These are phyloP conservation scores for Lentinula novae-zelandiae DNA, from an alignment of 1,284 basidiomycete species.

Conservation along the genomic window DNA sequence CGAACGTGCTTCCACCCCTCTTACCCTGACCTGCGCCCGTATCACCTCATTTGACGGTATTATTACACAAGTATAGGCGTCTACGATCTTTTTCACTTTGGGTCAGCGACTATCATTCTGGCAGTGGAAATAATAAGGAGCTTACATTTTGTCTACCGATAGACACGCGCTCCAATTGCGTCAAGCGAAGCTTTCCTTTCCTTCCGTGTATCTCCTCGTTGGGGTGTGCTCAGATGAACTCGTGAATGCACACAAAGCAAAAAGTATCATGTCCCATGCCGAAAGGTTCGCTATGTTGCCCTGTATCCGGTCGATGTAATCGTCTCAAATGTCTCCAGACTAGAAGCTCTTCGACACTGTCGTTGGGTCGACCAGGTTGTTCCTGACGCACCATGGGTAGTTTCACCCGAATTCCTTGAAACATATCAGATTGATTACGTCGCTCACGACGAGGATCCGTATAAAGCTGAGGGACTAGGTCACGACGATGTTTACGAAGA, in stretches of 20 bases:
- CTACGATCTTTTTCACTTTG: slow-evolving; percentile 94
- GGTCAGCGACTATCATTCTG: slow-evolving; percentile 42
- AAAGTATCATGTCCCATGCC: slow-evolving; percentile 80
- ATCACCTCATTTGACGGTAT: slow-evolving; percentile 10
- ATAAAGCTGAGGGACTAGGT: slow-evolving; percentile 53
- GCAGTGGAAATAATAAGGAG: slow-evolving; percentile 13
- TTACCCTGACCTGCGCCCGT: not conserved
- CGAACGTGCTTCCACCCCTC: not conserved
- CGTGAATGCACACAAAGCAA: slow-evolving; percentile 74
- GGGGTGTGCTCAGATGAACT: slow-evolving; percentile 87
- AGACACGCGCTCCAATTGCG: slow-evolving; percentile 92
- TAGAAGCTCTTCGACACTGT: slow-evolving; percentile 90
- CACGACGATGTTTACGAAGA: slow-evolving; percentile 86
- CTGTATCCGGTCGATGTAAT: slow-evolving; percentile 1
- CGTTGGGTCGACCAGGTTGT: slow-evolving; percentile 97
- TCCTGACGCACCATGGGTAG: slow-evolving; percentile 92
- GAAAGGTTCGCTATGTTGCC: slow-evolving; percentile 60
- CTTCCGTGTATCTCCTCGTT: slow-evolving; percentile 83
- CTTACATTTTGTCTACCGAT: not conserved
- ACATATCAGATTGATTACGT: slow-evolving; percentile 93
- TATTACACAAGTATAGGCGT: slow-evolving; percentile 52
- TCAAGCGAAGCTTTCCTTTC: slow-evolving; percentile 93
- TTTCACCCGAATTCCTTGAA: slow-evolving; percentile 80
- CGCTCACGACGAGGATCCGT: slow-evolving; percentile 91
- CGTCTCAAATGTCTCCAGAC: slow-evolving; percentile 31